Evolutionary conservation across 305 asterid species (phyloP), one percentile per base, ranked within the genome.

Genomic region (Rubia balearica): DNA sequence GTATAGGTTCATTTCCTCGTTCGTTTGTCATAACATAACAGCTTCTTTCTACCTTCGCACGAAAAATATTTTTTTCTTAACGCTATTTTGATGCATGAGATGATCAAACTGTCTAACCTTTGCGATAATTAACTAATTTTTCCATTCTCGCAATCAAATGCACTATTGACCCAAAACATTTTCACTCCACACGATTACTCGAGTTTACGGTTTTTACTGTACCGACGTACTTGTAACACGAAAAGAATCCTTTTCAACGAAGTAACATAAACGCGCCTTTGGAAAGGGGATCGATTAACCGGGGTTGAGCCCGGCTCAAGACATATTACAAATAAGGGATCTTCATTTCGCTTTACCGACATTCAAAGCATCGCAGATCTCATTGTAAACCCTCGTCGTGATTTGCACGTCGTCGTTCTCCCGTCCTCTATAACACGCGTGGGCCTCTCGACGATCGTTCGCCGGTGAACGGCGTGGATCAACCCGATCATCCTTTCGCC

Each of bases 331-430:
- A 56, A 56, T 56, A 3, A 9, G 62, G 24, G 33, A 56, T 56
- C 33, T 56, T 56, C 62, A 22, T 56, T 21, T 56, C 7, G 33
- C 62, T 56, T 21, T 56, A 19, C 62, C 7, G 33, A 22, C 27
- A 56, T 56, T 9, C 62, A 21, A 56, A 19, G 62, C 27, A 56
- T 22, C 62, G 33, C 11, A 56, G 33, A 56, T 22, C 62, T 56
- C 62, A 56, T 12, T 51, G 57, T 51, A 51, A 51, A 51, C 57
- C 57, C 27, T 56, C 62, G 62, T 56, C 62, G 62, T 21, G 61
- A 56, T 56, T 33, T 56, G 8, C 61, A 56, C 61, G 61, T 56
- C 30, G 61, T 56, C 13, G 61, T 56, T 22, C 8, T 56, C n/a
- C 62, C 62, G 7, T 21, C 33, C 33, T 51, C 22, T 21, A 7